Evolutionary conservation across 1,284 basidiomycete species (phyloP), one percentile per base, ranked within the genome.

Genomic region (Trichosporon inkin): DNA sequence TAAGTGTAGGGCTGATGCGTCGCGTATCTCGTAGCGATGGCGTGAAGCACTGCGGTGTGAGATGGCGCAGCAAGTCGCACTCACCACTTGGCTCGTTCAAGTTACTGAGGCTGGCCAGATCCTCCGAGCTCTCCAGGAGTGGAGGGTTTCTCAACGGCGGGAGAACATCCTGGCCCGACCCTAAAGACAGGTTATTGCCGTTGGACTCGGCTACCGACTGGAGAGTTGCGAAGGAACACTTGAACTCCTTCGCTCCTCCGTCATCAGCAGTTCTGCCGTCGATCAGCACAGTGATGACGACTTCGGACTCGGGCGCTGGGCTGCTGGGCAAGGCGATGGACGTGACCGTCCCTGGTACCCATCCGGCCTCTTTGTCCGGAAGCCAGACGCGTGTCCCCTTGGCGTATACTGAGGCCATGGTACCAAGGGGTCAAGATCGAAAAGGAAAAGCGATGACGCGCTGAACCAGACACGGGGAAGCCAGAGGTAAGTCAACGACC

Each of bases 1-100:
- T 99, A 99, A 39, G 96, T 99, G 77, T 99, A 99, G 70, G 98
- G 98, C 76, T 90, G 90, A 75, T 96, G 92, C 70, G 95, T 90
- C 19, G 89, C 91, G 81, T 99, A 99, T 71, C 96, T 88, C 77
- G 95, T 96, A 40, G 90, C 86, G 70, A 99, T 98, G 47, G 95
- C 96, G 75, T 99, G 93, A 51, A 99, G 83, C 40, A 99, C 95
- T 93, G 70, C 37, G 16, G 14, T 4, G 36, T 63, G 20, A 63
- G 62, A 16, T n/a, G 24, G 14, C 16, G n/a, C 2, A 14, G 7
- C 11, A 19, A 28, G 20, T 22, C 16, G 14, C 3, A 74, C 84
- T 62, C 67, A 94, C 93, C 94, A 71, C 90, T 92, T 52, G 95
- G 95, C 77, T 99, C 96, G 74, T 99, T 99, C 69, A 99, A 83